phyloP scores from a whole-genome alignment of 148 eudicot species.

The Amaranthus cruentus region DNA sequence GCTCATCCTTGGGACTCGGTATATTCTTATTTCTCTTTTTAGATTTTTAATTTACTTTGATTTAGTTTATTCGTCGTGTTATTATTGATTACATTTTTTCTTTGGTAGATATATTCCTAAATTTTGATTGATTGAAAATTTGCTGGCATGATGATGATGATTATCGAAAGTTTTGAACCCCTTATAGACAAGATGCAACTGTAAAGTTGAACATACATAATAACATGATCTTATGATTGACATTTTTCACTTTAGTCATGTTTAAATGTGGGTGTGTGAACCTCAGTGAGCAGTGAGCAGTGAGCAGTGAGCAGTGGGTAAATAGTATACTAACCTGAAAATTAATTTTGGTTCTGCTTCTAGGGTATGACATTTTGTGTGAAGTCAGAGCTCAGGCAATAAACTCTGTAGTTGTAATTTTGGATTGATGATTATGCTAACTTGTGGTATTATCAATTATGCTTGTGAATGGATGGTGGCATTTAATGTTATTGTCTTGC shows the following conservation, averaged over 20 bases:
- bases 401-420: neutral
- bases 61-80: neutral
- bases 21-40: slow-evolving; percentile 18
- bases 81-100: neutral
- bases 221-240: neutral
- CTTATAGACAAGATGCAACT: too few relatives aligned
- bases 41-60: neutral
- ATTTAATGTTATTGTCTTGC: neutral
- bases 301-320: neutral
- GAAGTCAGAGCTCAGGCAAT: neutral
- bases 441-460: neutral
- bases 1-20: slow-evolving; percentile 92
- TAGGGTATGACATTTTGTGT: neutral
- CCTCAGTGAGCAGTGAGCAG: neutral
- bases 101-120: too few relatives aligned
- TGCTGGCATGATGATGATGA: too few relatives aligned
- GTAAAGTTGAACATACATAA: too few relatives aligned
- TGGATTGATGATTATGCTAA: neutral
- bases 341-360: neutral
- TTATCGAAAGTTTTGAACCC: too few relatives aligned
- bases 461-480: neutral
- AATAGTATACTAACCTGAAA: neutral
- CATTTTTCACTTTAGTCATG: neutral
- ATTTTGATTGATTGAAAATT: too few relatives aligned
- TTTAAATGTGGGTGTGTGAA: neutral